Evolutionary conservation across 1,284 basidiomycete species (phyloP).

Genomic region (Flammula alnicola): DNA sequence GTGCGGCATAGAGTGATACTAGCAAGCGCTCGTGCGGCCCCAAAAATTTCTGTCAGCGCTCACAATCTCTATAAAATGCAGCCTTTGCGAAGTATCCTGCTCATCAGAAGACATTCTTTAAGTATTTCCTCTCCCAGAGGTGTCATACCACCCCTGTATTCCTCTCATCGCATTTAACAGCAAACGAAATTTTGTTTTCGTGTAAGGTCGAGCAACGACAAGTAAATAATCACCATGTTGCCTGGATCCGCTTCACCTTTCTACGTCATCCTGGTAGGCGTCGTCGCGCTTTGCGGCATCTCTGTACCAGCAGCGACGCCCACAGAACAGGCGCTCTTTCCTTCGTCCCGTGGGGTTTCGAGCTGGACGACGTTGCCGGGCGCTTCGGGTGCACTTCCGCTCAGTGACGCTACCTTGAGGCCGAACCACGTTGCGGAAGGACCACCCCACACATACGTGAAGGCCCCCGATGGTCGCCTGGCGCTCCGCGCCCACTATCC

Average conservation of each 20-base stretch:
- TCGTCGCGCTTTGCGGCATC: slow-evolving; percentile 6
- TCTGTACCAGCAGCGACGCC: slow-evolving; percentile 6
- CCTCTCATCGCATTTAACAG: slow-evolving; percentile 5
- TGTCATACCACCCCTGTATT: slow-evolving; percentile 1
- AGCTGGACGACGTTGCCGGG: slow-evolving; percentile 10
- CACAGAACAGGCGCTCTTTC: slow-evolving; percentile 4
- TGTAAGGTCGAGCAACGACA: slow-evolving; percentile 8
- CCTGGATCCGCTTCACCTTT: slow-evolving; percentile 5
- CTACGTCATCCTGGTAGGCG: slow-evolving; percentile 1
- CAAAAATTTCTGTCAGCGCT: no score
- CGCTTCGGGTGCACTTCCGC: slow-evolving; percentile 13
- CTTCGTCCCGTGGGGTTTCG: slow-evolving; percentile 4
- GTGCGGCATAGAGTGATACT: no score
- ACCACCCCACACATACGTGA: slow-evolving; percentile 46
- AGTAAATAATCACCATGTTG: slow-evolving; percentile 7
- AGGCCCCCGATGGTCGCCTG: slow-evolving; percentile 50
- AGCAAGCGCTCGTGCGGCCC: no score
- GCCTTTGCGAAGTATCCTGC: background rate
- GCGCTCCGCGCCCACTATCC: slow-evolving; percentile 61
- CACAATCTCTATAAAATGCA: background rate
- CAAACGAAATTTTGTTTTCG: slow-evolving; percentile 2
- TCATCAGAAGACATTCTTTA: background rate
- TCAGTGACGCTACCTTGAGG: slow-evolving; percentile 50
- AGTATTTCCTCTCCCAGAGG: slow-evolving; percentile 3
- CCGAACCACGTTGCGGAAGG: slow-evolving; percentile 40